Percentiles rank a stretch among this genome's conserved stretches.
Evolutionary conservation across 192 early-diverging fungal genomes (phyloP).

Genomic region (Coemansia sp.): DNA sequence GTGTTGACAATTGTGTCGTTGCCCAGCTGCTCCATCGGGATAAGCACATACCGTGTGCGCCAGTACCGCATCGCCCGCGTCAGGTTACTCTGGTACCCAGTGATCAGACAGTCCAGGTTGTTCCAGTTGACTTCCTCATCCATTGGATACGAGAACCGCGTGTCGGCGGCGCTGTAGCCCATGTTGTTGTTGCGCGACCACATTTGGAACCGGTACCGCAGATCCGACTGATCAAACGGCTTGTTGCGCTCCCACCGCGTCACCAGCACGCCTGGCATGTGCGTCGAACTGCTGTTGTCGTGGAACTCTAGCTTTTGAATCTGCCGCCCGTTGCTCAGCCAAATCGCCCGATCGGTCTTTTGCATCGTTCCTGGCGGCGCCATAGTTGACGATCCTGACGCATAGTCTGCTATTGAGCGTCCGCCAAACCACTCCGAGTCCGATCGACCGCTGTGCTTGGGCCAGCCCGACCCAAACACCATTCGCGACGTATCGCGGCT

Average conservation of each 20-base stretch:
- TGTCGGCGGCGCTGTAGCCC: conserved; percentile 58
- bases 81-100: conserved; percentile 80
- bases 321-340: conserved; percentile 88
- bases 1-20: conserved; percentile 54
- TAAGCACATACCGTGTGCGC: conserved; percentile 85
- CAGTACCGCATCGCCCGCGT: conserved; percentile 79
- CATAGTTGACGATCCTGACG: conserved; percentile 3
- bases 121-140: conserved; percentile 89
- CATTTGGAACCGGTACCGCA: conserved; percentile 77
- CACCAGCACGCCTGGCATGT: conserved; percentile 76
- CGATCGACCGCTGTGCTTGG: conserved; percentile 11
- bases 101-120: conserved; percentile 85
- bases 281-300: conserved; percentile 54
- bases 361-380: conserved; percentile 13
- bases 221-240: conserved; percentile 57
- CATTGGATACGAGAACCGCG: conserved; percentile 75
- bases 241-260: conserved; percentile 78
- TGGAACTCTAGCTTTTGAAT: conserved; percentile 80
- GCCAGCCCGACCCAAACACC: conserved; percentile 6
- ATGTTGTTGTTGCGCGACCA: conserved; percentile 74
- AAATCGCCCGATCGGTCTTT: conserved; percentile 49
- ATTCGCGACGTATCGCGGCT: background rate
- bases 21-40: conserved; percentile 73
- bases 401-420: background rate
- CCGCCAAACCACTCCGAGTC: conserved; percentile 8